Evolutionary conservation across 768 basidiomycete genomes (phyloP).

Genomic region (Rhizopogon sp.): DNA sequence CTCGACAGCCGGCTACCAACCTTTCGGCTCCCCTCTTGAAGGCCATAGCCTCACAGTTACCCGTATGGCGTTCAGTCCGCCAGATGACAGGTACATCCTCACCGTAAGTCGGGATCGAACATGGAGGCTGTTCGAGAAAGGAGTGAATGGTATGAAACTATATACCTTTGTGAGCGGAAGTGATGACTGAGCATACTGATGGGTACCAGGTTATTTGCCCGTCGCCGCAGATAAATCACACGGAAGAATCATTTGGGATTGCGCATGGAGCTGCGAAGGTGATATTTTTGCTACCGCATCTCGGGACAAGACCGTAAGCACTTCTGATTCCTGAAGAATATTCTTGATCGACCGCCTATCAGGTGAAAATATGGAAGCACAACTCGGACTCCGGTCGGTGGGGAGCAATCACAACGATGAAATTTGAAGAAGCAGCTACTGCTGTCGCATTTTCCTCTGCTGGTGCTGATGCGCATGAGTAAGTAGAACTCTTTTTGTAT

Average conservation of each 20-base stretch:
- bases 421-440: slow-evolving; percentile 73
- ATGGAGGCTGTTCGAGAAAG: slow-evolving; percentile 75
- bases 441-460: slow-evolving; percentile 63
- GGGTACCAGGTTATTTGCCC: slow-evolving; percentile 52
- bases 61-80: slow-evolving; percentile 76
- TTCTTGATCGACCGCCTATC: background rate
- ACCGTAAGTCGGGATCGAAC: slow-evolving; percentile 90
- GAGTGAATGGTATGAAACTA: slow-evolving; percentile 32
- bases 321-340: background rate
- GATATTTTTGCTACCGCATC: slow-evolving; percentile 89
- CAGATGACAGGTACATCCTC: slow-evolving; percentile 71
- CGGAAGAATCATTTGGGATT: slow-evolving; percentile 93
- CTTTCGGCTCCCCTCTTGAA: slow-evolving; percentile 62
- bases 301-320: slow-evolving; percentile 83
- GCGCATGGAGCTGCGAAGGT: slow-evolving; percentile 75
- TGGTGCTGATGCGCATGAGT: slow-evolving; percentile 36
- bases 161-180: background rate
- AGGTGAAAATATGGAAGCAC: slow-evolving; percentile 84
- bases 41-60: slow-evolving; percentile 93
- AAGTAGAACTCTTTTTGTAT: slow-evolving; percentile 8
- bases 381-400: slow-evolving; percentile 39
- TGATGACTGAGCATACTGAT: background rate
- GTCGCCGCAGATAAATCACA: slow-evolving; percentile 78
- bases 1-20: slow-evolving; percentile 65
- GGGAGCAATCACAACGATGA: slow-evolving; percentile 56